These are phyloP conservation scores for Fusarium buharicum DNA, from an alignment of 2,329 filamentous ascomycete genomes.

Conservation along the genomic window DNA sequence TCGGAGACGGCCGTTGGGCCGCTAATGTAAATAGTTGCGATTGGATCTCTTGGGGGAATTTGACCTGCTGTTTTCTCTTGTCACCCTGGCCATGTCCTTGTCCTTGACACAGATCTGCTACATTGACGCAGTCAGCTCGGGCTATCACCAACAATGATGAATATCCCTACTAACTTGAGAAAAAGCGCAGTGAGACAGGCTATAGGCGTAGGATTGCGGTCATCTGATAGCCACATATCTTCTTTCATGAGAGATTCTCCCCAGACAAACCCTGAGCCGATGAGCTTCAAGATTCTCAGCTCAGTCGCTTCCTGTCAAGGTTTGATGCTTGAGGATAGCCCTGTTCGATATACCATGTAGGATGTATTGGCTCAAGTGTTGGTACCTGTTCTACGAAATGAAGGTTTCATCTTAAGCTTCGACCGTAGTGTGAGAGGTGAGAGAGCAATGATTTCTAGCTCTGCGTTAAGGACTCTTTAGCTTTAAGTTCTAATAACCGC, in stretches of 20 bases:
- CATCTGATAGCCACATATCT: too few species aligned
- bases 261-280: neutral
- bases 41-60: constrained; percentile 4
- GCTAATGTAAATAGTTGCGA: neutral
- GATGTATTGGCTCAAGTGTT: neutral
- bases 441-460: neutral
- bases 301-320: too few species aligned
- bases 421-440: too few species aligned
- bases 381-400: neutral
- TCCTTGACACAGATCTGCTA: too few species aligned
- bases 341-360: neutral
- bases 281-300: neutral
- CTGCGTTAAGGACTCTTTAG: neutral
- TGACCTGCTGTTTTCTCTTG: too few species aligned
- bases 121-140: too few species aligned
- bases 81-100: too few species aligned
- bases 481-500: neutral
- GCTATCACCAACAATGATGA: too few species aligned
- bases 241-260: neutral
- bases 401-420: neutral
- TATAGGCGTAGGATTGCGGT: too few species aligned
- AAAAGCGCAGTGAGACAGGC: too few species aligned
- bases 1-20: constrained; percentile 12
- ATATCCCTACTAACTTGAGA: too few species aligned
- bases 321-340: neutral